These are phyloP conservation scores for Ceratocystis diversiconidia DNA, from an alignment of 2,329 filamentous ascomycete species.

Conservation along the genomic window DNA sequence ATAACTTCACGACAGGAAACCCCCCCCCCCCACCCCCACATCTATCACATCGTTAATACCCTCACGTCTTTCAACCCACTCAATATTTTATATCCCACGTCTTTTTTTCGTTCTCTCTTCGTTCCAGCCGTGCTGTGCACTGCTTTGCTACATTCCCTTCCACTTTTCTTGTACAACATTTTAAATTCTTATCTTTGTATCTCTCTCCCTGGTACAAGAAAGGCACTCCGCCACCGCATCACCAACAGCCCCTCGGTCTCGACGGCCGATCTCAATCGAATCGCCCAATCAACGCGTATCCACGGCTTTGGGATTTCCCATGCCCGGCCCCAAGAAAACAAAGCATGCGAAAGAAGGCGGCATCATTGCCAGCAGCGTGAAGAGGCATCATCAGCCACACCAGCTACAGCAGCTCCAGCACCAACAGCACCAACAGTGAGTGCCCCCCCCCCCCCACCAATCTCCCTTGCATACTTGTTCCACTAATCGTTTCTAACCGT, in stretches of 20 bases:
- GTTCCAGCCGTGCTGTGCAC: slow-evolving; percentile 6
- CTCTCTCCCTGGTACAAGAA: neutral
- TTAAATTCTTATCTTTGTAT: neutral
- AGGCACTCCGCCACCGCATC: neutral
- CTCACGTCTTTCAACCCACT: neutral
- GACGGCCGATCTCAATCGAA: neutral
- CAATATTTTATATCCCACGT: neutral
- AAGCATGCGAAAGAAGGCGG: slow-evolving; percentile 43
- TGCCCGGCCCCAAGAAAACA: slow-evolving; percentile 32
- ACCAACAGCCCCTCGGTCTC: neutral
- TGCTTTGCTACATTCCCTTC: too few species aligned
- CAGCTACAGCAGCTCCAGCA: neutral
- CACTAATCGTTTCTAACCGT: neutral
- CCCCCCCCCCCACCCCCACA: neutral
- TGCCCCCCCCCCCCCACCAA: too few species aligned
- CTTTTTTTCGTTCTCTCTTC: neutral
- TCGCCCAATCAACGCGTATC: neutral
- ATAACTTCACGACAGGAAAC: neutral
- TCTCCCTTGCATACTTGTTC: neutral
- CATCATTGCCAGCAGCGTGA: slow-evolving; percentile 37
- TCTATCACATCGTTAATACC: neutral
- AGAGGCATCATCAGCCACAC: slow-evolving; percentile 28
- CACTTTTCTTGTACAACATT: neutral
- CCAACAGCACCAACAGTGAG: neutral
- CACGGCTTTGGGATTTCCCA: slow-evolving; percentile 13